phyloP scores from a whole-genome alignment of 1,284 basidiomycete species.

The Lignosus rhinocerotis region DNA sequence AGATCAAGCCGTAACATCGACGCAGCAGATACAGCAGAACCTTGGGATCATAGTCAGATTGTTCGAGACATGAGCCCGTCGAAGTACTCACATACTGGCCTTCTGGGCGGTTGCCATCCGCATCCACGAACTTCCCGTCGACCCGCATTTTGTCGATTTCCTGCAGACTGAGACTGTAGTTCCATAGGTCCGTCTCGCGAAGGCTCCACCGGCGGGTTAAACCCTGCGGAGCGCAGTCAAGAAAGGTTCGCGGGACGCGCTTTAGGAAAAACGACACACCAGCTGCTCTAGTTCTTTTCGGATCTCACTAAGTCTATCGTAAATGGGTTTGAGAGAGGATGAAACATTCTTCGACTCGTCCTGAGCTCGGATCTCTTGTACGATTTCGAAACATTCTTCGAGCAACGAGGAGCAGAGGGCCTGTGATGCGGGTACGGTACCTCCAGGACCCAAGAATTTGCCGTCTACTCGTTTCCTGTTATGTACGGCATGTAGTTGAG shows the following conservation, averaged over 20 bases:
- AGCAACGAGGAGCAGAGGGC: slow-evolving; percentile 87
- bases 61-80: not conserved
- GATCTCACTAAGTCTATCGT: slow-evolving; percentile 88
- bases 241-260: not conserved
- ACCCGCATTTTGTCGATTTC: slow-evolving; percentile 98
- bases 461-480: slow-evolving; percentile 89
- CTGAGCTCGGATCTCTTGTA: slow-evolving; percentile 93
- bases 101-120: slow-evolving; percentile 87
- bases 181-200: slow-evolving; percentile 94
- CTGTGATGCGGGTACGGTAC: slow-evolving; percentile 89
- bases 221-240: slow-evolving; percentile 20
- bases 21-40: slow-evolving; percentile 90
- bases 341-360: slow-evolving; percentile 92
- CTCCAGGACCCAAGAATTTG: slow-evolving; percentile 93
- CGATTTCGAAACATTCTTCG: slow-evolving; percentile 96
- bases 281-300: slow-evolving; percentile 87
- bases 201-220: slow-evolving; percentile 97
- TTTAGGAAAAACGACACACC: slow-evolving; percentile 39
- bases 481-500: not conserved
- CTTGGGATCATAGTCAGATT: slow-evolving; percentile 39
- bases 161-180: slow-evolving; percentile 91
- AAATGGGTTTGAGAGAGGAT: slow-evolving; percentile 89
- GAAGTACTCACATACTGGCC: slow-evolving; percentile 80
- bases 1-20: slow-evolving; percentile 96
- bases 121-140: slow-evolving; percentile 96